Base-by-base conservation (phyloP, 148 eudicot species). In the Vaccinium macrocarpon region DNA sequence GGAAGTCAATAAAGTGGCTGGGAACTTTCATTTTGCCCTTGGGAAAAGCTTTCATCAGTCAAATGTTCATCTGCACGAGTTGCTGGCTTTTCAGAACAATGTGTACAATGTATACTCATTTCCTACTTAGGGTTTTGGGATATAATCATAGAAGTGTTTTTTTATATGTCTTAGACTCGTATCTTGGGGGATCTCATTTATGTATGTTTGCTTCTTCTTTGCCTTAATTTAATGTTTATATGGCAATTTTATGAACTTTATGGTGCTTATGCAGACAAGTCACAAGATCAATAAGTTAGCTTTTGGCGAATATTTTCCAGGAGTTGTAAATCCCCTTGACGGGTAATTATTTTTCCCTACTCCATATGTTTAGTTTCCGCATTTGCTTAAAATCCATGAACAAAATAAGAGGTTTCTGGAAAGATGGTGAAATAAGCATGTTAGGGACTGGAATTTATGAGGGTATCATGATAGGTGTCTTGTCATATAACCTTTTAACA, bases 1-100 rank as follows among this genome's bases (percentile, higher is more conserved):
- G 86, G 97, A 91, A 85, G 99, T 96, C 68, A 94, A 92, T 80
- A 96, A 90, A 90, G 98, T 96, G 84, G 99, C 98, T 49, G 99
- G 99, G 38, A 93, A 89, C 89, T 92, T 96, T 66, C 96, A 96
- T 85, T 94, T 96, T 90, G 90, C 93, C 84, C 90, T 92, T 79
- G 98, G 98, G 38, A 94, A 95, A 88, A 92, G 94, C 89, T 91
- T 96, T 89, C 97, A 91, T 81, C 89, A 93, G 64, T 87, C 95
- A 62, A 90, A 89, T 85, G 78, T 89, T 82, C 82, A 66, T 62
- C 48, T 86, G 48, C 81, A 81, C 70, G 95, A 96, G 86, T 82
- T 96, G 76, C 82, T 92, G 75, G 84, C 89, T 6, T 38, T 95
- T 82, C 93, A 92, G 82, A 85, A 81, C 52, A 92, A 92, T 61